Conservation (phyloP, 192 early-diverging fungal genomes). For the Cetraspora pellucida region DNA sequence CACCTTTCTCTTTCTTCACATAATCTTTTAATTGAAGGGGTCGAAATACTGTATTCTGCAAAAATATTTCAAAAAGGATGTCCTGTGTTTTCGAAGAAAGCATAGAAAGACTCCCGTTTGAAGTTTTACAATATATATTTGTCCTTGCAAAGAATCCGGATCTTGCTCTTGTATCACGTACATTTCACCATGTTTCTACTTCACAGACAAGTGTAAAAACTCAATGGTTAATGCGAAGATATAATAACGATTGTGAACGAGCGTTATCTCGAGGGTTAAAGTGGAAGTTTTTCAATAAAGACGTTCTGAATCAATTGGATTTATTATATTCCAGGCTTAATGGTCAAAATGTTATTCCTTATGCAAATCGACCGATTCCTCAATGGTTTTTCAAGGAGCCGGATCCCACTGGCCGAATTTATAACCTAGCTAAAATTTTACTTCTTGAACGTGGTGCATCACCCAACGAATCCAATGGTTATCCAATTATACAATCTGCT, state of each 20-base stretch:
- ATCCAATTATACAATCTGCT: constrained; percentile 47
- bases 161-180: constrained; percentile 21
- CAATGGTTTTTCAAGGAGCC: constrained; percentile 36
- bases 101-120: constrained; percentile 23
- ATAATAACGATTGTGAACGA: not conserved
- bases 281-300: constrained; percentile 29
- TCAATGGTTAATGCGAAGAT: constrained; percentile 20
- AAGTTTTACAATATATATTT: constrained; percentile 34
- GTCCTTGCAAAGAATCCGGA: constrained; percentile 12
- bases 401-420: constrained; percentile 3
- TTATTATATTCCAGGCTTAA: constrained; percentile 1
- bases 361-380: constrained; percentile 34
- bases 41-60: too few species aligned
- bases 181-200: constrained; percentile 9
- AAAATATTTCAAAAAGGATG: too few species aligned
- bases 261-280: constrained; percentile 25
- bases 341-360: not conserved
- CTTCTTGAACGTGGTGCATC: constrained; percentile 44
- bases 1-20: too few species aligned
- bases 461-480: constrained; percentile 40
- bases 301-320: constrained; percentile 26
- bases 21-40: too few species aligned
- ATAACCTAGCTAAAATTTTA: constrained; percentile 25
- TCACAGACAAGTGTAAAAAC: constrained; percentile 25
- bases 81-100: too few species aligned